Percentiles rank a stretch among this genome's conserved stretches.
These are phyloP conservation scores for Collybia sordida DNA, from an alignment of 768 basidiomycete species.

Conservation along the genomic window DNA sequence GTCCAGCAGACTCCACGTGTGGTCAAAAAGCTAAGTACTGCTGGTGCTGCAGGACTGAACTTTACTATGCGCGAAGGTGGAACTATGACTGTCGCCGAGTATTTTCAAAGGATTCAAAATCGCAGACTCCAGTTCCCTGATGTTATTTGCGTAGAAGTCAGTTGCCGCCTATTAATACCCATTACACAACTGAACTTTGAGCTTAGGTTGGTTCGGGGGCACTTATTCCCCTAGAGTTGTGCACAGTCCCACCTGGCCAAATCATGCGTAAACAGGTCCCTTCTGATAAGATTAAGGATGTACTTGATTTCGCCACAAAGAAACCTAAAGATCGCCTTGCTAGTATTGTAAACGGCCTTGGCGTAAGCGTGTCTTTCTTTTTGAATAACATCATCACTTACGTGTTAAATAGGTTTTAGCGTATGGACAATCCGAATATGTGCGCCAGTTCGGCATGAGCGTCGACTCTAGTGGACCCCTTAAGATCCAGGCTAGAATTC, in stretches of 20 bases:
- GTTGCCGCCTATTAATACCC: constrained; percentile 13
- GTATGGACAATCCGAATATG: constrained; percentile 75
- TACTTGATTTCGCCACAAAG: constrained; percentile 68
- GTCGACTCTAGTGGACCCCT: constrained; percentile 57
- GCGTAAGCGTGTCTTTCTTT: constrained; percentile 29
- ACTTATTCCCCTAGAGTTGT: constrained; percentile 61
- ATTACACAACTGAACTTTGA: constrained; percentile 2
- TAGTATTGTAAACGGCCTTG: constrained; percentile 54
- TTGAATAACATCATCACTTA: background rate
- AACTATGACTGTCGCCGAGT: constrained; percentile 53
- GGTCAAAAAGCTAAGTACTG: constrained; percentile 56
- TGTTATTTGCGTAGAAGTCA: constrained; percentile 67
- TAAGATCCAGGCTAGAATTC: constrained; percentile 57
- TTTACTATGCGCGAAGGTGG: constrained; percentile 62
- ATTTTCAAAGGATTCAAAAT: constrained; percentile 57
- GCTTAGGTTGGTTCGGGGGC: constrained; percentile 60
- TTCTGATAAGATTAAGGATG: constrained; percentile 59
- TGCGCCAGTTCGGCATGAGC: constrained; percentile 70
- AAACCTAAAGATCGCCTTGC: constrained; percentile 52
- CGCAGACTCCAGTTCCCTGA: constrained; percentile 58
- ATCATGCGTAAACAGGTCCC: constrained; percentile 75
- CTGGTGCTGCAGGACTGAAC: constrained; percentile 50
- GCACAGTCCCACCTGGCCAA: constrained; percentile 57
- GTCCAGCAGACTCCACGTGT: constrained; percentile 47
- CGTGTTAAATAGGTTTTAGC: constrained; percentile 45